These are phyloP conservation scores for Trichosporon faecale DNA, from an alignment of 1,284 basidiomycete genomes.

Conservation along the genomic window DNA sequence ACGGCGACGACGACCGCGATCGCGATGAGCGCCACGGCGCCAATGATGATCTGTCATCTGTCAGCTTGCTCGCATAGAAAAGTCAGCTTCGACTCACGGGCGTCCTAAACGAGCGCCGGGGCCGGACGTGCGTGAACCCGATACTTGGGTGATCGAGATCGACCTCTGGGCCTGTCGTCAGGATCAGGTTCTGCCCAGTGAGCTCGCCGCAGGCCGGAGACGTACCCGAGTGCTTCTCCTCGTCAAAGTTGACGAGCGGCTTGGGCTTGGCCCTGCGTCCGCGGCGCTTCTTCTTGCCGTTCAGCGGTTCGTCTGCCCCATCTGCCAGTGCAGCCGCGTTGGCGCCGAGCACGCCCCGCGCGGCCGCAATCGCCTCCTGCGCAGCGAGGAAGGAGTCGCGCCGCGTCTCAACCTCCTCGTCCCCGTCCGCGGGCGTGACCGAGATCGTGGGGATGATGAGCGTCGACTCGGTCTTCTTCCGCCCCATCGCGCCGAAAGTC, in stretches of 20 bases:
- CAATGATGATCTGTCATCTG: slow-evolving; percentile 23
- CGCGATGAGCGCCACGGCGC: slow-evolving; percentile 26
- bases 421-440: neutral
- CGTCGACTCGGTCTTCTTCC: slow-evolving; percentile 1
- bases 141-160: slow-evolving; percentile 11
- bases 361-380: neutral
- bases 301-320: neutral
- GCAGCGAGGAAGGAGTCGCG: neutral
- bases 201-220: neutral
- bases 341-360: slow-evolving; percentile 5
- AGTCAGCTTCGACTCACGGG: too few species aligned
- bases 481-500: neutral
- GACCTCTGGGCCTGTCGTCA: neutral
- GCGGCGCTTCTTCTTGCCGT: neutral
- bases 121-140: neutral
- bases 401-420: neutral
- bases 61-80: neutral
- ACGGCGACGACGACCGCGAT: slow-evolving; percentile 31
- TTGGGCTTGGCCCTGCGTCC: neutral
- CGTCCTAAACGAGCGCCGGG: neutral
- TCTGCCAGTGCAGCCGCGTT: slow-evolving; percentile 3
- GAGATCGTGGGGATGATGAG: slow-evolving; percentile 10
- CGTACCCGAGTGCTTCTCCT: slow-evolving; percentile 5
- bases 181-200: too few species aligned
- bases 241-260: slow-evolving; percentile 1